phyloP scores from a whole-genome alignment of 1,284 basidiomycete species.

The Boletellus sp. region DNA sequence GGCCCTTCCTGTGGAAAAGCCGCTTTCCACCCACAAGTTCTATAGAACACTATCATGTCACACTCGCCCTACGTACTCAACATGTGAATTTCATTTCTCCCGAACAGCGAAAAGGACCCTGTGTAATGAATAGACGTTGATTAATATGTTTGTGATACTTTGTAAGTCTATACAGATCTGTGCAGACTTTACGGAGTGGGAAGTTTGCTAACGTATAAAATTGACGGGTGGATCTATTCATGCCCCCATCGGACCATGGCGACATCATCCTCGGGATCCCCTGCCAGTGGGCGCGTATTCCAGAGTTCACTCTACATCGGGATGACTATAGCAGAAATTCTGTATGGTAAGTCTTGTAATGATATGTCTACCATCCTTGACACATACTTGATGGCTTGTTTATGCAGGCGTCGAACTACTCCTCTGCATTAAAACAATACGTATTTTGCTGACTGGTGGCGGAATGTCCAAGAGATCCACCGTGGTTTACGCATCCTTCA shows the following conservation, averaged over 20 bases:
- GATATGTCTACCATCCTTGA: too few relatives aligned
- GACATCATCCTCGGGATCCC: background rate
- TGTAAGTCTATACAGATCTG: too few relatives aligned
- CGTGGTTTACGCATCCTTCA: conserved; percentile 19
- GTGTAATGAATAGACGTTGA: too few relatives aligned
- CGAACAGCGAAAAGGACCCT: too few relatives aligned
- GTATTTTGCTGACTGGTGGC: conserved; percentile 6
- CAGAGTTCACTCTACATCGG: conserved; percentile 22
- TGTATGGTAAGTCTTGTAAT: conserved; percentile 23
- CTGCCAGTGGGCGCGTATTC: background rate
- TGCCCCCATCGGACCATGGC: background rate
- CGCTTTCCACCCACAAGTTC: too few relatives aligned
- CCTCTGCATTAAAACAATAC: conserved; percentile 25
- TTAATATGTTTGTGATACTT: too few relatives aligned
- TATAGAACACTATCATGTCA: too few relatives aligned
- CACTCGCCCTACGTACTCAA: too few relatives aligned
- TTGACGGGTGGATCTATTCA: background rate
- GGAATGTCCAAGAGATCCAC: conserved; percentile 6
- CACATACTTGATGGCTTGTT: background rate
- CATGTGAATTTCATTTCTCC: too few relatives aligned
- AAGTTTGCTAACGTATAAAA: conserved; percentile 7
- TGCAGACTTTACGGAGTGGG: too few relatives aligned
- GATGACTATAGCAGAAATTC: conserved; percentile 18
- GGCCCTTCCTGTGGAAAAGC: too few relatives aligned
- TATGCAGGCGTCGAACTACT: conserved; percentile 18